Conservation (phyloP, 2,329 filamentous ascomycete species). For the Ceratocystis albifundus region DNA sequence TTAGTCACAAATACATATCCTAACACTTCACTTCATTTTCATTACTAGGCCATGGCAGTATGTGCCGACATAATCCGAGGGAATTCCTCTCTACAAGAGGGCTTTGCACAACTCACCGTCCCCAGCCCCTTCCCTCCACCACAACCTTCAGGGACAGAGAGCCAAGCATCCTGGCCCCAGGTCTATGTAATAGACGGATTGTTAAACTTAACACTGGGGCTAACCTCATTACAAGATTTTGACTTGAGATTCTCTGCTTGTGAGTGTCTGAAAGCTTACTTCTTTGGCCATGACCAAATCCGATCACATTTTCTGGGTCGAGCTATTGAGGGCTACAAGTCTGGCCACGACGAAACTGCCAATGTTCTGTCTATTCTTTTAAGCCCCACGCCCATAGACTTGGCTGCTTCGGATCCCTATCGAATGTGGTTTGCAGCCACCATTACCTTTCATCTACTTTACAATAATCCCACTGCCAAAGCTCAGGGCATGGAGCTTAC, state of each 20-base stretch:
- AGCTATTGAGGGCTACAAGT: constrained; percentile 76
- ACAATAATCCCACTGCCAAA: constrained; percentile 70
- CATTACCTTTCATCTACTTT: constrained; percentile 74
- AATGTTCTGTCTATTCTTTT: constrained; percentile 82
- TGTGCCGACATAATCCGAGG: constrained; percentile 81
- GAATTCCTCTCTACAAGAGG: constrained; percentile 70
- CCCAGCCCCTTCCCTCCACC: constrained; percentile 30
- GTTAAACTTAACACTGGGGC: constrained; percentile 65
- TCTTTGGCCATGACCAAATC: constrained; percentile 68
- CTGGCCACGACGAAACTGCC: constrained; percentile 66
- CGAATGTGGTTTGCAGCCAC: constrained; percentile 81
- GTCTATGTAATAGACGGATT: constrained; percentile 92
- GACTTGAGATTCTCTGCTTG: constrained; percentile 75
- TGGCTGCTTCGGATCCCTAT: constrained; percentile 65
- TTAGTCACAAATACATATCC: not conserved
- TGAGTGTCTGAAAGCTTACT: constrained; percentile 87
- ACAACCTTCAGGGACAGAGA: constrained; percentile 30
- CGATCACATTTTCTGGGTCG: constrained; percentile 73
- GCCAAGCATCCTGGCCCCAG: constrained; percentile 33
- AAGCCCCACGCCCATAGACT: constrained; percentile 45
- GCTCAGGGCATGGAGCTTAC: constrained; percentile 66
- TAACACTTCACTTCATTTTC: constrained; percentile 7
- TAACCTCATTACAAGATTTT: constrained; percentile 55
- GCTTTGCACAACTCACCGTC: constrained; percentile 78
- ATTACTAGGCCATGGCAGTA: constrained; percentile 57